Base-by-base conservation (phyloP, 2,329 filamentous ascomycete genomes). In the Penicillium polonicum region DNA sequence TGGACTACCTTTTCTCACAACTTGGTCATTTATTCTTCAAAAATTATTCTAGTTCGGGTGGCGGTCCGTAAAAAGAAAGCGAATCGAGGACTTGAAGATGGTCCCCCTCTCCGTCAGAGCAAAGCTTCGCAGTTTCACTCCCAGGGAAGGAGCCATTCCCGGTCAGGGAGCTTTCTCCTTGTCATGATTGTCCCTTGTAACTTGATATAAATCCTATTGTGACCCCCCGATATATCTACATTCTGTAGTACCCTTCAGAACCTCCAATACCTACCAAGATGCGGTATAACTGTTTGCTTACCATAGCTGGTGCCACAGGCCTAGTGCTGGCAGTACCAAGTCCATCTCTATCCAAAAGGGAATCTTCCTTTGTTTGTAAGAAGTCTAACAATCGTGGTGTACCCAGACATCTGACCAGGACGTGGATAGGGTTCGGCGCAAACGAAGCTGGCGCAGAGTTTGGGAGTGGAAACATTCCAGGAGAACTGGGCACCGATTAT, bases 361-460 rank as follows among this genome's bases (percentile, higher is more conserved):
- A 17, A 27, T 36, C 48, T 41, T 52, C 55, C 4, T 57, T 57
- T 17, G 19, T 53, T 12, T 57, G 55, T 57, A 39, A 6, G 55
- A 33, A 12, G 2, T 15, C 1, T 6, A 2, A 31, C 19, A 7
- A 23, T 31, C 7, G 4, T 8, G 15, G 9, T 23, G 8, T 2
- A 41, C 19, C 13, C 29, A 17, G 2, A 36, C 15, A 27, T 43
- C 53, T 52, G 21, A 57, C 27, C 4, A 17, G 48, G 55, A 23
- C 60, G 60, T 68, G 64, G 19, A 69, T 61, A 53, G 70, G 68
- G 62, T 50, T 64, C 33, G 62, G 62, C 48, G 52, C 59, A 25
- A 65, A 61, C 38, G 53, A 61, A 6, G 57, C 62, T 39, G 62
- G 62, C 6, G 62, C 60, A 35, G 62, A 64, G 48, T 64, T 63